Conservation (phyloP, 371 early-diverging fungal genomes). For the Entomophthora muscae region DNA sequence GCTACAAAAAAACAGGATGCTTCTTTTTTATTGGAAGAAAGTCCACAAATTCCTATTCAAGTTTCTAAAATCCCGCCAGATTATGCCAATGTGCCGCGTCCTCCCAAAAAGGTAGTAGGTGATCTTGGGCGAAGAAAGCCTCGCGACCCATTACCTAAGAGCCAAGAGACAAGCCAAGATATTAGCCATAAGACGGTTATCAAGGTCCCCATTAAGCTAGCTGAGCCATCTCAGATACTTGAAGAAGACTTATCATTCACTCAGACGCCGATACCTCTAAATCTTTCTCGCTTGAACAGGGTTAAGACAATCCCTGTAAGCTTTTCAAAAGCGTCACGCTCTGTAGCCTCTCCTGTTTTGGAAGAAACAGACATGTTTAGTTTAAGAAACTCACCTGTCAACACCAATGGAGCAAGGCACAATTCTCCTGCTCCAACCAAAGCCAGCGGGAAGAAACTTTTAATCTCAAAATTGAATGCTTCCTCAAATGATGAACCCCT, state of each 20-base stretch:
- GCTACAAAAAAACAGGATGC: too few species aligned
- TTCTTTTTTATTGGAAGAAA: too few species aligned
- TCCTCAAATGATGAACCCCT: not conserved
- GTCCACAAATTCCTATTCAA: too few species aligned
- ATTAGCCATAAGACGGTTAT: not conserved
- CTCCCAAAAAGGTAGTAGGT: not conserved
- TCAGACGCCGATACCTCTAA: not conserved
- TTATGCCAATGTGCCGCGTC: not conserved
- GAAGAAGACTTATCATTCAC: not conserved
- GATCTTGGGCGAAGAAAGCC: not conserved
- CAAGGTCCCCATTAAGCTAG: not conserved
- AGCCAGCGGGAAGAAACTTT: not conserved
- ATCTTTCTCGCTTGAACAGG: not conserved
- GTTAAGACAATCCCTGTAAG: not conserved
- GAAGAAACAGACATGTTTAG: not conserved
- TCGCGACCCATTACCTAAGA: not conserved
- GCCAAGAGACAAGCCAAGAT: not conserved
- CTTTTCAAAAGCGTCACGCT: not conserved
- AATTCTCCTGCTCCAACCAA: too few species aligned
- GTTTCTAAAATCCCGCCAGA: too few species aligned
- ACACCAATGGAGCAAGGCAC: too few species aligned
- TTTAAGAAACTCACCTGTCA: not conserved
- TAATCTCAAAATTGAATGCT: not conserved
- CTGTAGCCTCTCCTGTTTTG: not conserved
- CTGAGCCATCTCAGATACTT: not conserved